Conservation (phyloP, 2,329 filamentous ascomycete genomes). For the Calycina herbarum region DNA sequence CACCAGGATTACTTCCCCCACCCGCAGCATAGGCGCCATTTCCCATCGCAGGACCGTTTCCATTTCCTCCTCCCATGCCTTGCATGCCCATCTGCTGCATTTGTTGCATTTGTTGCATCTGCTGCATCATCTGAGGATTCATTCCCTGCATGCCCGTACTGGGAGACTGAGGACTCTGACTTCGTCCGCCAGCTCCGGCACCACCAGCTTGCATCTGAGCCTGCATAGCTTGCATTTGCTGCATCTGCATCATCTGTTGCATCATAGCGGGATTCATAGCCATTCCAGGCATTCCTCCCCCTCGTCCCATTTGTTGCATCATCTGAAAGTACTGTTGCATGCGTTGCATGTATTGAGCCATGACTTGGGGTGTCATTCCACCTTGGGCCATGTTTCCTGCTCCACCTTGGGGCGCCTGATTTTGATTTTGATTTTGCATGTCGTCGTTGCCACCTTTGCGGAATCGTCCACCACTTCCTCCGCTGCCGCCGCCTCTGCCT, state of each 20-base stretch:
- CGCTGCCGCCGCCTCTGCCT: conserved; percentile 36
- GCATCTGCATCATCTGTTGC: conserved; percentile 70
- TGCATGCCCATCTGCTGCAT: conserved; percentile 45
- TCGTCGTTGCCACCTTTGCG: conserved; percentile 53
- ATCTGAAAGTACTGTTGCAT: conserved; percentile 97
- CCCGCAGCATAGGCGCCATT: conserved; percentile 27
- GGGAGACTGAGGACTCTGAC: conserved; percentile 38
- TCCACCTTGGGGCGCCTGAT: conserved; percentile 37
- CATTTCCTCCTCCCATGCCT: conserved; percentile 21
- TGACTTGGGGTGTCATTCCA: conserved; percentile 91
- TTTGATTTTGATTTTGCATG: conserved; percentile 43
- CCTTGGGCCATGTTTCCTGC: conserved; percentile 43
- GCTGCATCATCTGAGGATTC: conserved; percentile 54
- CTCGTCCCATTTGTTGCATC: conserved; percentile 92
- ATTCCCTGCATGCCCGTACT: conserved; percentile 37
- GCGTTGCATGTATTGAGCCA: conserved; percentile 97
- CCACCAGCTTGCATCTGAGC: conserved; percentile 35
- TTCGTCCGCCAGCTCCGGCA: conserved; percentile 30
- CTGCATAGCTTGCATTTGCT: conserved; percentile 52
- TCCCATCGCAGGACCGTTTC: conserved; percentile 36
- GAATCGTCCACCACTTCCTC: conserved; percentile 51
- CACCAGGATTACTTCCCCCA: conserved; percentile 44
- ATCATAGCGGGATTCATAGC: conserved; percentile 75
- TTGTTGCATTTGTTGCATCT: conserved; percentile 50
- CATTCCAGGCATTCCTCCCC: conserved; percentile 64